Percentiles rank a stretch among this genome's conserved stretches.
Evolutionary conservation across 805 yeast genomes (phyloP).

Genomic region (Starmerella sp.): DNA sequence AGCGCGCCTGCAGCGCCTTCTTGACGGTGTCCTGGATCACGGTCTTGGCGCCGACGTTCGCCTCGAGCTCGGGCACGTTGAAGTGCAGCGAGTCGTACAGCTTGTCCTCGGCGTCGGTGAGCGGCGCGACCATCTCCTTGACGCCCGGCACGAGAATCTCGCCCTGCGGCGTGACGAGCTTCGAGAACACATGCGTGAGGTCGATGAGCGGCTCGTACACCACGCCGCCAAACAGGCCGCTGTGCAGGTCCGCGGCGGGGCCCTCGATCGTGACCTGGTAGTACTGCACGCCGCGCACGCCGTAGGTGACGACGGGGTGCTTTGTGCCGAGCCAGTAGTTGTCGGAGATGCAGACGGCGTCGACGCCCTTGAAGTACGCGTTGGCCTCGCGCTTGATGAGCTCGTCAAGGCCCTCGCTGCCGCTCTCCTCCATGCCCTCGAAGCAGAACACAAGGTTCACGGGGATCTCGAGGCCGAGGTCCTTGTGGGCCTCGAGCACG

Average conservation of each 20-base stretch:
- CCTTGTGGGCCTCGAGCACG: constrained; percentile 79
- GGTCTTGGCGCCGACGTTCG: constrained; percentile 80
- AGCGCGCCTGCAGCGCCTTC: constrained; percentile 89
- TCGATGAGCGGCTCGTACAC: constrained; percentile 97
- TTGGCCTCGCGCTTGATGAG: constrained; percentile 71
- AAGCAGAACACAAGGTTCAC: constrained; percentile 87
- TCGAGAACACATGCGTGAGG: constrained; percentile 61
- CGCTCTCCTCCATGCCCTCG: constrained; percentile 99
- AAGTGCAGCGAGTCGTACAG: constrained; percentile 81
- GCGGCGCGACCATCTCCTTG: constrained; percentile 87
- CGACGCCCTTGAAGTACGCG: constrained; percentile 73
- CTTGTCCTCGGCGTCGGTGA: constrained; percentile 66
- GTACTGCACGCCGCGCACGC: constrained; percentile 92
- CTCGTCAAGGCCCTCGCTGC: constrained; percentile 81
- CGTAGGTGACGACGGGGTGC: constrained; percentile 94
- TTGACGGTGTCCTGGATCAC: constrained; percentile 66
- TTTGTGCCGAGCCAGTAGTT: constrained; percentile 98
- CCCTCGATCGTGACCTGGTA: constrained; percentile 75
- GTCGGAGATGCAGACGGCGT: constrained; percentile 91
- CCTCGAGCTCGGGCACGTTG: constrained; percentile 69
- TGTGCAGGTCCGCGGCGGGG: constrained; percentile 94
- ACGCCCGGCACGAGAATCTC: constrained; percentile 80
- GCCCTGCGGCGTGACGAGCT: constrained; percentile 72
- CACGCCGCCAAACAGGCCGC: constrained; percentile 95
- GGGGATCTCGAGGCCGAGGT: constrained; percentile 76